A percentile compares a stretch with the other conserved stretches of the same genome.
Evolutionary conservation across 768 basidiomycete species (phyloP).

Genomic region (Trametes meyenii): DNA sequence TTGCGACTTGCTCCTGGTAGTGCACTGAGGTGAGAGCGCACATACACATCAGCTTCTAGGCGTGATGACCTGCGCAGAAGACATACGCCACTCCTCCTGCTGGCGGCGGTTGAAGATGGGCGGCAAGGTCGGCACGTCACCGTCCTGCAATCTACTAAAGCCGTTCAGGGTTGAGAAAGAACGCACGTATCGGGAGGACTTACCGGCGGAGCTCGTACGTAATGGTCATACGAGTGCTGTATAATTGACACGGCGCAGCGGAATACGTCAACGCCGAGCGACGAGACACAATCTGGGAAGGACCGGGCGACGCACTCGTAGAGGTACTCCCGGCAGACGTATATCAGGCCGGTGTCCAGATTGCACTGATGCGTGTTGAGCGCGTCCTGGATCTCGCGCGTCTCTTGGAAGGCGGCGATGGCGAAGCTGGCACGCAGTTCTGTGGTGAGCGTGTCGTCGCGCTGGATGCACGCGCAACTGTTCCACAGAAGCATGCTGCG

Average conservation of each 20-base stretch:
- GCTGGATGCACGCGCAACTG: conserved; percentile 55
- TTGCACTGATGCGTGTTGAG: conserved; percentile 72
- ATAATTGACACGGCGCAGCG: conserved; percentile 20
- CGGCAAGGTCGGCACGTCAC: conserved; percentile 43
- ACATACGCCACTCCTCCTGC: conserved; percentile 80
- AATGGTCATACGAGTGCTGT: conserved; percentile 66
- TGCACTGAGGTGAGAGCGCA: conserved; percentile 47
- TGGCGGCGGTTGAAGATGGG: conserved; percentile 71
- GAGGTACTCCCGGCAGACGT: conserved; percentile 69
- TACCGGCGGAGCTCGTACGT: conserved; percentile 68
- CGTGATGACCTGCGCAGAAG: not conserved
- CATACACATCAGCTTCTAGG: conserved; percentile 2
- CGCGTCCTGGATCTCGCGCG: conserved; percentile 65
- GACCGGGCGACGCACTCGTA: conserved; percentile 59
- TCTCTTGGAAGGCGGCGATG: conserved; percentile 66
- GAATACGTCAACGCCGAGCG: conserved; percentile 10
- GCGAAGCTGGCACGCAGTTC: conserved; percentile 64
- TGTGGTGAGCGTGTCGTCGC: conserved; percentile 43
- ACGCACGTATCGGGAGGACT: conserved; percentile 34
- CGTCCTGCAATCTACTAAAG: conserved; percentile 52
- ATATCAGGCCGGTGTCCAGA: conserved; percentile 66
- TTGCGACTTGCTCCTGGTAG: conserved; percentile 69
- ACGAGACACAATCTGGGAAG: conserved; percentile 6
- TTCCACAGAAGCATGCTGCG: conserved; percentile 83
- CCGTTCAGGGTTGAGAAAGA: conserved; percentile 24